Evolutionary conservation across 805 yeast genomes (phyloP).

Genomic region (Candida boidinii): DNA sequence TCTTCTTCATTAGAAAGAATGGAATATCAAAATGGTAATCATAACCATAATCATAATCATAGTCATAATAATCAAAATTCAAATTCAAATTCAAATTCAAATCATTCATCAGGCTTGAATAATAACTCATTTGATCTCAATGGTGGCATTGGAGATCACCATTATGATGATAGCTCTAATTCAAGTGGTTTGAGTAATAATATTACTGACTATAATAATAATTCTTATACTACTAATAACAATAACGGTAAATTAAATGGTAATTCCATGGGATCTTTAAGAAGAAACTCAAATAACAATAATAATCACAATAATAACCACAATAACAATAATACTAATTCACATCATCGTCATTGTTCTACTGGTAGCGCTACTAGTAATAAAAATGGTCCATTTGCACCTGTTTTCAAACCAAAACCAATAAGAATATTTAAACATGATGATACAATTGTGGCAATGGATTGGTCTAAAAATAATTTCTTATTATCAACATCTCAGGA

Average conservation of each 20-base stretch:
- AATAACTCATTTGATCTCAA: constrained; percentile 5
- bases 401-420: constrained; percentile 70
- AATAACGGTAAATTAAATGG: no score
- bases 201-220: no score
- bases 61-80: not conserved
- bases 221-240: no score
- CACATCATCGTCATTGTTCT: no score
- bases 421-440: constrained; percentile 50
- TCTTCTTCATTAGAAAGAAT: constrained; percentile 60
- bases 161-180: no score
- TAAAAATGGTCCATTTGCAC: constrained; percentile 42
- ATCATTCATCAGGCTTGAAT: not conserved
- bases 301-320: no score
- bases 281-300: not conserved
- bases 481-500: constrained; percentile 79
- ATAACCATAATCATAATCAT: not conserved
- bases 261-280: not conserved
- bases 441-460: constrained; percentile 61
- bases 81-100: not conserved
- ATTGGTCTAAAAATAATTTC: constrained; percentile 86
- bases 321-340: no score
- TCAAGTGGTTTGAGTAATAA: no score
- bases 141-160: no score
- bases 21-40: not conserved
- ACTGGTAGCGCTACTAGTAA: constrained; percentile 3